Conservation (phyloP, 495 filamentous ascomycete species). For the Penicillium soppii region DNA sequence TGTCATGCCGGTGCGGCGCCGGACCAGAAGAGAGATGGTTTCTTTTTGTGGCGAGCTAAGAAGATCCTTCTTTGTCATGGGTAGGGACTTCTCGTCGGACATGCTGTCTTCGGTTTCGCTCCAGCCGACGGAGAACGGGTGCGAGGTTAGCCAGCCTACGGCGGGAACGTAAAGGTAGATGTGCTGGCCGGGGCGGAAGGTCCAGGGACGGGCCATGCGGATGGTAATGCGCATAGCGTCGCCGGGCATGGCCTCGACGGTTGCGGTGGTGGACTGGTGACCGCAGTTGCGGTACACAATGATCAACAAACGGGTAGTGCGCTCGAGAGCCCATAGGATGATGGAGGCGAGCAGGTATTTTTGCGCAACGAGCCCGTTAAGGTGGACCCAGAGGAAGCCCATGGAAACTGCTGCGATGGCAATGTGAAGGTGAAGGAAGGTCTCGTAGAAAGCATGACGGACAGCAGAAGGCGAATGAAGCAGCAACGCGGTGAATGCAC, state of each 20-base stretch:
- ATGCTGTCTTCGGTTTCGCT: constrained; percentile 47
- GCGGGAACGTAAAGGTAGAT: constrained; percentile 80
- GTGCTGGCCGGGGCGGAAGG: constrained; percentile 81
- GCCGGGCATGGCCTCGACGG: constrained; percentile 74
- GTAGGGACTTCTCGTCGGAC: constrained; percentile 44
- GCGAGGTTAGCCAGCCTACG: constrained; percentile 77
- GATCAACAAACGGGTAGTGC: constrained; percentile 63
- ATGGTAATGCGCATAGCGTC: constrained; percentile 83
- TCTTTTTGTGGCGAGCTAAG: constrained; percentile 43
- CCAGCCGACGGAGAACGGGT: constrained; percentile 95
- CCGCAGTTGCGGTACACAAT: constrained; percentile 71
- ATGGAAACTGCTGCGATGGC: constrained; percentile 61
- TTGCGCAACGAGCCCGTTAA: constrained; percentile 61
- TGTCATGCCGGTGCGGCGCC: constrained; percentile 85
- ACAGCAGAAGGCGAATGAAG: constrained; percentile 70
- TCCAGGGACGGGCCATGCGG: constrained; percentile 71
- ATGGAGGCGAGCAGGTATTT: constrained; percentile 67
- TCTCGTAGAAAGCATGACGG: constrained; percentile 94
- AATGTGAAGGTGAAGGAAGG: constrained; percentile 84
- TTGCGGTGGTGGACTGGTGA: constrained; percentile 63
- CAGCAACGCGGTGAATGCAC: constrained; percentile 56
- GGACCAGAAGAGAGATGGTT: constrained; percentile 75
- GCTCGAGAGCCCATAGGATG: constrained; percentile 74
- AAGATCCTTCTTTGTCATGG: constrained; percentile 36
- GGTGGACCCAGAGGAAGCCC: constrained; percentile 70